These are phyloP conservation scores for Cyanidioschyzon merolae DNA, from an alignment of 23 red algal genomes.

Conservation along the genomic window DNA sequence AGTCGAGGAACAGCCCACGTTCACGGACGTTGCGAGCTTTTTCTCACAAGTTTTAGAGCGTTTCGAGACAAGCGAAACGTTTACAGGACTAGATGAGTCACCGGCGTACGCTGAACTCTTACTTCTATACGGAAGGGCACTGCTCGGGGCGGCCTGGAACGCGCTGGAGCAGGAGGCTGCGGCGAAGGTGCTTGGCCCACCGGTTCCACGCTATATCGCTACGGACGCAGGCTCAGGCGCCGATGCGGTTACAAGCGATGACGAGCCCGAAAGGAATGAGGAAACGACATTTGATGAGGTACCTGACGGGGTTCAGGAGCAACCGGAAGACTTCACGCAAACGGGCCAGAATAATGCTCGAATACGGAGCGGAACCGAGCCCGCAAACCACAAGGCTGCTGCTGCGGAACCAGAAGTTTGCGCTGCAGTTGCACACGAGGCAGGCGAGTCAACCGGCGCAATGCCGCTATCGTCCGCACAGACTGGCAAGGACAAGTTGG, in stretches of 20 bases:
- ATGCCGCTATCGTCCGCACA: no score
- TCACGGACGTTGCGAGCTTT: neutral
- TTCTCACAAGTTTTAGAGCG: neutral
- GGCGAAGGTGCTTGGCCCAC: neutral
- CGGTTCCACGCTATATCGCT: neutral
- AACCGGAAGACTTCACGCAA: neutral
- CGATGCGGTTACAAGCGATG: no score
- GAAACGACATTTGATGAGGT: neutral
- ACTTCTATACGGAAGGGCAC: neutral
- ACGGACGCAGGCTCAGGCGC: neutral
- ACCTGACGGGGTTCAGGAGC: neutral
- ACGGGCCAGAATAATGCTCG: no score
- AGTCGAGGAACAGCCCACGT: neutral
- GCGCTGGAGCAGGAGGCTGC: slow-evolving; percentile 10
- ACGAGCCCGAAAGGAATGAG: neutral
- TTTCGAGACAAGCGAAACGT: neutral
- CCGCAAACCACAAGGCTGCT: no score
- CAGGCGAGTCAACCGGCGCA: no score
- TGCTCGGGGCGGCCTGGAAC: neutral
- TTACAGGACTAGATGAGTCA: neutral
- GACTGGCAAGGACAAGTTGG: no score
- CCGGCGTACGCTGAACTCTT: neutral
- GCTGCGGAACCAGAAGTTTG: no score
- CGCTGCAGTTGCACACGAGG: no score
- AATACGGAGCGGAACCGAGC: no score